Evolutionary conservation across 495 filamentous ascomycete genomes (phyloP).

Genomic region (Thozetella sp.): DNA sequence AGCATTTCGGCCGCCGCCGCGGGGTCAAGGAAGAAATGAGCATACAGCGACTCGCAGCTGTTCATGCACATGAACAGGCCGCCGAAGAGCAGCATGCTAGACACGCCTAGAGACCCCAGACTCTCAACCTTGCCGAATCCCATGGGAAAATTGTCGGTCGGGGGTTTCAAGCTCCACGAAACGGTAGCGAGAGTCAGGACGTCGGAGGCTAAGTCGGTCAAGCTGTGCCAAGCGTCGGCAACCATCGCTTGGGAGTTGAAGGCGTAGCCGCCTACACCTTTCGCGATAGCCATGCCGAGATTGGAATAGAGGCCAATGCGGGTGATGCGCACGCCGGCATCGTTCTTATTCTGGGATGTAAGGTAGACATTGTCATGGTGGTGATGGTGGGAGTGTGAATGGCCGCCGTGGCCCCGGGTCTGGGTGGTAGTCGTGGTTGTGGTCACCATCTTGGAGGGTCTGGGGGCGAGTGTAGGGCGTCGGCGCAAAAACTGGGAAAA

Average conservation of each 20-base stretch:
- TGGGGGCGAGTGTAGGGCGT: neutral
- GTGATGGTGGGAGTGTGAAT: conserved; percentile 58
- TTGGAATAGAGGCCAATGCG: conserved; percentile 91
- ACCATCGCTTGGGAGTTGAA: conserved; percentile 94
- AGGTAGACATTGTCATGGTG: conserved; percentile 90
- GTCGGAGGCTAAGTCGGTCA: conserved; percentile 94
- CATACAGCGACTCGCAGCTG: conserved; percentile 72
- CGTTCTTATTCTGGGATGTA: conserved; percentile 83
- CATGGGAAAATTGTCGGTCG: conserved; percentile 78
- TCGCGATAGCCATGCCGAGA: conserved; percentile 88
- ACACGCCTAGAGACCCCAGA: conserved; percentile 89
- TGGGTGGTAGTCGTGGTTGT: conserved; percentile 28
- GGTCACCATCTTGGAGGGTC: conserved; percentile 13
- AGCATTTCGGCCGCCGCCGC: conserved; percentile 57
- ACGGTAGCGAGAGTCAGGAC: conserved; percentile 92
- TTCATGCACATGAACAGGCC: conserved; percentile 89
- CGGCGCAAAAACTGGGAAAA: conserved; percentile 8
- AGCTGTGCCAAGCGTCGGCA: conserved; percentile 91
- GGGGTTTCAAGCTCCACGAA: conserved; percentile 83
- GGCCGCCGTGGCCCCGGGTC: conserved; percentile 47
- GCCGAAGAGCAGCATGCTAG: conserved; percentile 81
- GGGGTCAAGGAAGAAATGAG: conserved; percentile 77
- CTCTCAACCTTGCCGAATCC: conserved; percentile 99
- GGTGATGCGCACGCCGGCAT: conserved; percentile 94
- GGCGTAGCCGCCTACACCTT: conserved; percentile 87